phyloP scores from a whole-genome alignment of 345 rosid species.

The Boechera stricta region DNA sequence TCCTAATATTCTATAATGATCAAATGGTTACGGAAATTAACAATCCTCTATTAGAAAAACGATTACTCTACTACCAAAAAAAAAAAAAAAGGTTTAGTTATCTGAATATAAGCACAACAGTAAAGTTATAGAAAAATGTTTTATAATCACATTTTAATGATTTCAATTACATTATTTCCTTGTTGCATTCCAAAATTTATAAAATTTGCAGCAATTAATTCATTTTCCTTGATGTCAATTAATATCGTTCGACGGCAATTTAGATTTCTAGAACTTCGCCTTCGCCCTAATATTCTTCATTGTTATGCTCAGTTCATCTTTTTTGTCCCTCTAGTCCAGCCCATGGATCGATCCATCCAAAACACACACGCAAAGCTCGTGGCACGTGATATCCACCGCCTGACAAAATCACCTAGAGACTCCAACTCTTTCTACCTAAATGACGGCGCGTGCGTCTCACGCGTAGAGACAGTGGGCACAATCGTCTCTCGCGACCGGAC shows the following conservation, averaged over 20 bases:
- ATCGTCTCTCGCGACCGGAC: conserved; percentile 61
- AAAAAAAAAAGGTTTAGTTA: background rate
- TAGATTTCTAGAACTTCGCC: background rate
- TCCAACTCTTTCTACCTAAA: conserved; percentile 50
- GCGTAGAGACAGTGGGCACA: conserved; percentile 66
- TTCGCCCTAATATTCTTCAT: conserved; percentile 6
- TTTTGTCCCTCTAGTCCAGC: background rate
- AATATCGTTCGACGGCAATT: background rate
- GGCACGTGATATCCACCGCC: conserved; percentile 57
- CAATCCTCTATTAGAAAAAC: too few species aligned
- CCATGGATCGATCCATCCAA: conserved; percentile 49
- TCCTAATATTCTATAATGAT: background rate
- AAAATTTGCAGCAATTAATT: background rate
- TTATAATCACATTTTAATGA: background rate
- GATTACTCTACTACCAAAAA: background rate
- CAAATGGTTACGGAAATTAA: conserved; percentile 7
- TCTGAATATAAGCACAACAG: background rate
- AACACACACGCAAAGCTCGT: conserved; percentile 66
- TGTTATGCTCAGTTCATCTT: background rate
- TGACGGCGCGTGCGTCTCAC: conserved; percentile 51
- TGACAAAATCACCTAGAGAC: conserved; percentile 49
- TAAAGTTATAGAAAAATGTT: background rate
- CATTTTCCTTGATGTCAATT: background rate
- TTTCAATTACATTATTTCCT: too few species aligned
- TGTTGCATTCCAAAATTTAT: too few species aligned